Conservation (phyloP, 108 stramenopile species). For the Schizochytrium sp. region DNA sequence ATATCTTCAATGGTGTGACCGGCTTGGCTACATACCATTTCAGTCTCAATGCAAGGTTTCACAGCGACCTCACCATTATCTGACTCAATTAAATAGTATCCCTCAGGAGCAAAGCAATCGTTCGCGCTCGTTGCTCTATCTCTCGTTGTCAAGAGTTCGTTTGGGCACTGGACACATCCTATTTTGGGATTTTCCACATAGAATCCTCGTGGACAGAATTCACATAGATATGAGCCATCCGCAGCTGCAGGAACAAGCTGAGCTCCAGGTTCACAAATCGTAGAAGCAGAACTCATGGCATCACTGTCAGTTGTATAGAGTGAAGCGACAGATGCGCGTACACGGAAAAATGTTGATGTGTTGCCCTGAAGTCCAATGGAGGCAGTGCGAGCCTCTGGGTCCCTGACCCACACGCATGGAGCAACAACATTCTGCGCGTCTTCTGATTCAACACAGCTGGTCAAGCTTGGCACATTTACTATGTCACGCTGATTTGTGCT, state of each 20-base stretch:
- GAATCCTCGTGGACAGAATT: not conserved
- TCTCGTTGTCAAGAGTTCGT: not conserved
- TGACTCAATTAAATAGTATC: not conserved
- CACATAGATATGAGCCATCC: not conserved
- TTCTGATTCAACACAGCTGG: not conserved
- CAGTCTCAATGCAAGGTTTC: not conserved
- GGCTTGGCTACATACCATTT: not conserved
- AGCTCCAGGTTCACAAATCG: not conserved
- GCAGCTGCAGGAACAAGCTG: not conserved
- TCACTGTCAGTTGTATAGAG: not conserved
- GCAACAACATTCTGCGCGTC: not conserved
- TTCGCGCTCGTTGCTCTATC: not conserved
- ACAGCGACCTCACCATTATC: not conserved
- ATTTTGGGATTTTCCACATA: not conserved
- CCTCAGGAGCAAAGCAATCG: not conserved
- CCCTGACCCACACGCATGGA: not conserved
- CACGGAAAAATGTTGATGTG: not conserved
- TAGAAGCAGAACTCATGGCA: constrained; percentile 15
- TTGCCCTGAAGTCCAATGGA: not conserved
- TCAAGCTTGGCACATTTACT: too few relatives aligned
- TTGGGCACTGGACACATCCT: not conserved
- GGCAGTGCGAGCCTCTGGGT: not conserved
- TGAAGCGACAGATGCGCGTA: not conserved
- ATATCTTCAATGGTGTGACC: not conserved
- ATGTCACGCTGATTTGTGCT: not conserved